These are phyloP conservation scores for Neoboletus magnificus DNA, from an alignment of 768 basidiomycete species.

Conservation along the genomic window DNA sequence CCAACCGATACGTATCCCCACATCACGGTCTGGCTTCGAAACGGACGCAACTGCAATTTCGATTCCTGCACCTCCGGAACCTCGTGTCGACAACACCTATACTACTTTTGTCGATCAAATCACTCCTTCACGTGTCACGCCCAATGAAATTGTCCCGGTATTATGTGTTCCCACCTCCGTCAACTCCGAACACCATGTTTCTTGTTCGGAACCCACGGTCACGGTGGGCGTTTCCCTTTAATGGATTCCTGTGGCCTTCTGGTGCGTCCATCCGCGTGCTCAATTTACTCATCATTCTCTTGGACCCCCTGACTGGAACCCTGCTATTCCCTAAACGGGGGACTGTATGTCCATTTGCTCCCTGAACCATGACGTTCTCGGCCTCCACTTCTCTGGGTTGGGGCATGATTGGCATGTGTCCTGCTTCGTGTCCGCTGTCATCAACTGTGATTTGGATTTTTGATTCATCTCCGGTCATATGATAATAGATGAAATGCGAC, in stretches of 20 bases:
- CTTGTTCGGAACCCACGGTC: slow-evolving; percentile 16
- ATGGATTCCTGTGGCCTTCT: slow-evolving; percentile 1
- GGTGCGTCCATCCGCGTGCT: not conserved
- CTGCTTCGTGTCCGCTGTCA: slow-evolving; percentile 3
- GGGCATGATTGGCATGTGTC: not conserved
- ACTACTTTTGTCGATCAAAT: slow-evolving; percentile 6
- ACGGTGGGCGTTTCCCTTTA: not conserved
- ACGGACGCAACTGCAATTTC: slow-evolving; percentile 21
- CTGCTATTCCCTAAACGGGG: slow-evolving; percentile 11
- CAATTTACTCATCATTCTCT: slow-evolving; percentile 2
- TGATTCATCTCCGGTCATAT: slow-evolving; percentile 8
- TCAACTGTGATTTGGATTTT: slow-evolving; percentile 11
- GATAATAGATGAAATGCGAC: slow-evolving; percentile 77
- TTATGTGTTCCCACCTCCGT: not conserved
- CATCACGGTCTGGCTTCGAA: slow-evolving; percentile 10
- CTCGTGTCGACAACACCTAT: slow-evolving; percentile 18
- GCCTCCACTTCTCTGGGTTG: not conserved
- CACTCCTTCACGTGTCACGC: not conserved
- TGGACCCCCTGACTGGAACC: slow-evolving; percentile 1
- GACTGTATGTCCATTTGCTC: not conserved
- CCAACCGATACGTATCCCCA: too few relatives aligned
- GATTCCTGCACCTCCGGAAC: slow-evolving; percentile 26
- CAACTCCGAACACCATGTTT: not conserved
- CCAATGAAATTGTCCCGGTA: not conserved
- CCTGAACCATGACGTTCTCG: slow-evolving; percentile 9